A percentile compares a stretch with the other conserved stretches of the same genome.
These are phyloP conservation scores for Pichia membranifaciens DNA, from an alignment of 805 yeast genomes.

Conservation along the genomic window DNA sequence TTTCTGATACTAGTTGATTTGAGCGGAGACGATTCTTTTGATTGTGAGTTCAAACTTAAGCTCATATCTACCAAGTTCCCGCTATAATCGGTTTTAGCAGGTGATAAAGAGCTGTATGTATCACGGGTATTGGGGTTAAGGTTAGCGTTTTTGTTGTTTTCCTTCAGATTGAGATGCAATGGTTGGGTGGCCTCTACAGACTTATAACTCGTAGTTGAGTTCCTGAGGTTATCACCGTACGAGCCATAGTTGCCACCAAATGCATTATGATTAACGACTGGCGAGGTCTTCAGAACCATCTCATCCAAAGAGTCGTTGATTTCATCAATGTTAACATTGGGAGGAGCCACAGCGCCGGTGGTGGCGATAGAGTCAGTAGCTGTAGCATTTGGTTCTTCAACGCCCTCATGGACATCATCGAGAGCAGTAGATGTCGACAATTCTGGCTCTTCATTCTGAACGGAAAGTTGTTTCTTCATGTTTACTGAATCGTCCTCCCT, in stretches of 20 bases:
- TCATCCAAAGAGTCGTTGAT: constrained; percentile 7
- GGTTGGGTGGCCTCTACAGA: neutral
- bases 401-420: neutral
- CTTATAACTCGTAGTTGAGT: neutral
- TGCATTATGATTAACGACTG: neutral
- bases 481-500: constrained; percentile 28
- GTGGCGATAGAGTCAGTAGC: neutral
- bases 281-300: constrained; percentile 4
- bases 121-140: neutral
- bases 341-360: neutral
- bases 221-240: constrained; percentile 2
- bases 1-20: neutral
- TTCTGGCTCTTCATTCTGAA: neutral
- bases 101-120: neutral
- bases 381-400: neutral
- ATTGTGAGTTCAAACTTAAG: neutral
- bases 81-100: constrained; percentile 1
- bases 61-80: constrained; percentile 9
- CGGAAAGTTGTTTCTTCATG: constrained; percentile 12
- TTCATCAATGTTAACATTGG: neutral
- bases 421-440: neutral
- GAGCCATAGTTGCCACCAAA: constrained; percentile 10
- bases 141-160: neutral
- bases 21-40: constrained; percentile 1
- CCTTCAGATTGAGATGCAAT: neutral